Percentiles rank a stretch among this genome's conserved stretches.
Evolutionary conservation across 1,284 basidiomycete species (phyloP).

Genomic region (Lignosus rhinocerotis): DNA sequence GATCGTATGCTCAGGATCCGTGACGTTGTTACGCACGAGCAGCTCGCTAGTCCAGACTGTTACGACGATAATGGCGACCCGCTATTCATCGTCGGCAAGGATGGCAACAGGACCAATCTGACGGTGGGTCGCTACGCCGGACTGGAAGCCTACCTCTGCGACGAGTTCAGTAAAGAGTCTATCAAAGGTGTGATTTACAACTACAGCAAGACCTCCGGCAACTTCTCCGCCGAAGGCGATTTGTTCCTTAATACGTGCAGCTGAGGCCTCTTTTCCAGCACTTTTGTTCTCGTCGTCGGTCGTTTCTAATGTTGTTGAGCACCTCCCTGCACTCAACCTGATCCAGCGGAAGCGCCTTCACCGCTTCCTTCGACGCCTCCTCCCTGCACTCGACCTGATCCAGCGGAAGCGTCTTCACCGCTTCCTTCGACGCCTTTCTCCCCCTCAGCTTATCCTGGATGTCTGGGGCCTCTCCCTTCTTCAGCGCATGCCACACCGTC

Average conservation of each 20-base stretch:
- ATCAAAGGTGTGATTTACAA: slow-evolving; percentile 23
- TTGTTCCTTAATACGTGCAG: not conserved
- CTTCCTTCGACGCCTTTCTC: too few relatives aligned
- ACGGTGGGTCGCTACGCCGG: slow-evolving; percentile 29
- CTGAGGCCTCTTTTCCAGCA: too few relatives aligned
- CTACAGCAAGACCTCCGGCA: slow-evolving; percentile 19
- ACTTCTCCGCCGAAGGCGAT: slow-evolving; percentile 29
- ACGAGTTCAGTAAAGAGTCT: slow-evolving; percentile 10
- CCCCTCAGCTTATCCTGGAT: too few relatives aligned
- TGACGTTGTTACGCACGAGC: not conserved
- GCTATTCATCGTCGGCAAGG: slow-evolving; percentile 30
- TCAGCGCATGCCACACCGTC: too few relatives aligned
- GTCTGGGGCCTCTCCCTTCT: too few relatives aligned
- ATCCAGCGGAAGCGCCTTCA: too few relatives aligned
- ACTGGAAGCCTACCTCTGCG: slow-evolving; percentile 25
- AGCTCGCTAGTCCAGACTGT: not conserved
- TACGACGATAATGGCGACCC: slow-evolving; percentile 21
- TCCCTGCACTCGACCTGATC: too few relatives aligned
- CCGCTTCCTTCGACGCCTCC: too few relatives aligned
- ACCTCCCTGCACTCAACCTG: too few relatives aligned
- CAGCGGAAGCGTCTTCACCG: too few relatives aligned
- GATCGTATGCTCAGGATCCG: not conserved
- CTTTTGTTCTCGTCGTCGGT: too few relatives aligned
- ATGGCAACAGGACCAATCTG: slow-evolving; percentile 29
- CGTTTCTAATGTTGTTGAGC: too few relatives aligned